Evolutionary conservation across 306 rosid species (phyloP).

Genomic region (Medicago arabica): DNA sequence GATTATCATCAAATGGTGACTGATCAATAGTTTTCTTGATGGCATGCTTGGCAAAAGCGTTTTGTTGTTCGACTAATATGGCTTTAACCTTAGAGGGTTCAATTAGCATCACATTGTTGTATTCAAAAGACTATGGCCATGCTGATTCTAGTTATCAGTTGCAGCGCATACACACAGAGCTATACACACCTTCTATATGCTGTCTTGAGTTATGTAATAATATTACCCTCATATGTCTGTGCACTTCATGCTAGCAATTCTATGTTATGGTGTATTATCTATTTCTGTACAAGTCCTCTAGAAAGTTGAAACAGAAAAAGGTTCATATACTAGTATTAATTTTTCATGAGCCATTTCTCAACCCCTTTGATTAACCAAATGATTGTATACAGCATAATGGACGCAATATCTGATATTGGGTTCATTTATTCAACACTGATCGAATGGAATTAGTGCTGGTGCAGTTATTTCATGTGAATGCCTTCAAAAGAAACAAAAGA

Average conservation of each 20-base stretch:
- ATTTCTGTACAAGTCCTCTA: no score
- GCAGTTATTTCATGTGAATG: neutral
- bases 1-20: slow-evolving; percentile 44
- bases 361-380: neutral
- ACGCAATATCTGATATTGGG: no score
- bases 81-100: slow-evolving; percentile 13
- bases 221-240: no score
- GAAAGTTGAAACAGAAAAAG: no score
- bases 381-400: no score
- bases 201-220: neutral
- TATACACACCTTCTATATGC: neutral
- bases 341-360: no score
- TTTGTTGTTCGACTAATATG: slow-evolving; percentile 17
- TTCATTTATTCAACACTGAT: no score
- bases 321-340: no score
- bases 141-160: slow-evolving; percentile 28
- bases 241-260: no score
- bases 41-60: slow-evolving; percentile 33
- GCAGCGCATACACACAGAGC: neutral
- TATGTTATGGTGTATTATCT: no score
- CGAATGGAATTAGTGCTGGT: neutral
- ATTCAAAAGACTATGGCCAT: slow-evolving; percentile 18
- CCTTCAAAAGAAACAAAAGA: neutral
- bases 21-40: slow-evolving; percentile 37
- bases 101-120: slow-evolving; percentile 32